phyloP scores from a whole-genome alignment of 345 rosid species.

The Eucalyptus tenuipes region DNA sequence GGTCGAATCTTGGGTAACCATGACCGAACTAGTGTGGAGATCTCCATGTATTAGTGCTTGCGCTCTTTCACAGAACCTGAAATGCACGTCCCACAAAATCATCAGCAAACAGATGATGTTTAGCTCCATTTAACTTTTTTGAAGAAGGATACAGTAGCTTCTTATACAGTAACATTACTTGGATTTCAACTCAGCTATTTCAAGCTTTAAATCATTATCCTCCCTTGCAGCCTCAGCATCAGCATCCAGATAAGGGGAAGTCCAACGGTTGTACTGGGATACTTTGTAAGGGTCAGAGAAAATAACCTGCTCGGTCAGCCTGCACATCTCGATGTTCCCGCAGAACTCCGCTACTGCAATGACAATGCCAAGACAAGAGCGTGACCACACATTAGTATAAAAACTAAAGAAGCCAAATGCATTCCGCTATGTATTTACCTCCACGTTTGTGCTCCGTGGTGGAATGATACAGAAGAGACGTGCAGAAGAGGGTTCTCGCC shows the following conservation, averaged over 20 bases:
- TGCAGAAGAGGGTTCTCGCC: slow-evolving; percentile 74
- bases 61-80: slow-evolving; percentile 93
- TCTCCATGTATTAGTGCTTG: slow-evolving; percentile 94
- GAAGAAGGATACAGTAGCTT: neutral
- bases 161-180: slow-evolving; percentile 26
- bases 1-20: slow-evolving; percentile 84
- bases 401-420: neutral
- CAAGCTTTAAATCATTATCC: slow-evolving; percentile 62
- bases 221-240: slow-evolving; percentile 75
- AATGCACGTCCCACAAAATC: neutral
- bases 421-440: slow-evolving; percentile 17
- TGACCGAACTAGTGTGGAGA: slow-evolving; percentile 88
- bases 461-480: slow-evolving; percentile 62
- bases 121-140: neutral
- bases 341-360: slow-evolving; percentile 76
- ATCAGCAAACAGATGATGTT: neutral
- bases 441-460: slow-evolving; percentile 72
- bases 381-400: neutral
- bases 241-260: slow-evolving; percentile 73
- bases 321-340: slow-evolving; percentile 85
- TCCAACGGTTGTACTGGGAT: slow-evolving; percentile 65
- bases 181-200: slow-evolving; percentile 79
- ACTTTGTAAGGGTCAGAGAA: slow-evolving; percentile 88
- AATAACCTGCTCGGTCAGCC: slow-evolving; percentile 92
- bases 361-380: neutral